Evolutionary conservation across 371 early-diverging fungal species (phyloP).

Genomic region (Dinochytrium kinnereticum): DNA sequence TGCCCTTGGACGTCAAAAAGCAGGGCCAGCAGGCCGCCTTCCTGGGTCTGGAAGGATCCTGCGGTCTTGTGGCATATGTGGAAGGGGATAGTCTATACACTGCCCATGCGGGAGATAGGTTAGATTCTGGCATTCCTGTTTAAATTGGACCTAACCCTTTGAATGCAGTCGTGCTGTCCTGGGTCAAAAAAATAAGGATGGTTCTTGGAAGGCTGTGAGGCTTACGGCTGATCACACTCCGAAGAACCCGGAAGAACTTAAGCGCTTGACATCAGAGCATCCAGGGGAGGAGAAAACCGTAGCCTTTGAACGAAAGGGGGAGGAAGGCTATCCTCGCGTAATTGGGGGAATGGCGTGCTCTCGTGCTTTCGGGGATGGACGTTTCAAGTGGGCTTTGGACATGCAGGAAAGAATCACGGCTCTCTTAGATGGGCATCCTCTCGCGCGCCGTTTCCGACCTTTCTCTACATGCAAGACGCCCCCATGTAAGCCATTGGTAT

Average conservation of each 20-base stretch:
- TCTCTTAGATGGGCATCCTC: background rate
- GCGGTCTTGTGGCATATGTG: slow-evolving; percentile 76
- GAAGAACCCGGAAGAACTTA: slow-evolving; percentile 65
- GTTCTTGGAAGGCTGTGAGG: slow-evolving; percentile 60
- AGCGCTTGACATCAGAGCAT: slow-evolving; percentile 74
- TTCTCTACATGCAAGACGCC: slow-evolving; percentile 1
- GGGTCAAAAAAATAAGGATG: slow-evolving; percentile 40
- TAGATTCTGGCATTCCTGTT: too few species aligned
- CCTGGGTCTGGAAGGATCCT: slow-evolving; percentile 74
- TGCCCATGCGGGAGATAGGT: slow-evolving; percentile 75
- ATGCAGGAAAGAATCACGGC: slow-evolving; percentile 5
- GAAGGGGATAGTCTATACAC: slow-evolving; percentile 75
- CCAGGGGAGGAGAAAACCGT: slow-evolving; percentile 76
- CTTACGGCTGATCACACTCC: slow-evolving; percentile 78
- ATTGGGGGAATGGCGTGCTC: slow-evolving; percentile 2
- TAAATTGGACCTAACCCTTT: too few species aligned
- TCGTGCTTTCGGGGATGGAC: slow-evolving; percentile 5
- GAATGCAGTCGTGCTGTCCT: slow-evolving; percentile 59
- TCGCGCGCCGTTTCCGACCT: background rate
- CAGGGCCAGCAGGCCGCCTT: background rate
- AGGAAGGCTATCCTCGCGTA: background rate
- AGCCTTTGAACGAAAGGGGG: background rate
- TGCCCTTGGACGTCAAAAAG: background rate
- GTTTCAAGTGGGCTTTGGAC: background rate
- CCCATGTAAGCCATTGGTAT: background rate